Base-by-base conservation (phyloP, 768 basidiomycete genomes). In the Tulasnella sp. region DNA sequence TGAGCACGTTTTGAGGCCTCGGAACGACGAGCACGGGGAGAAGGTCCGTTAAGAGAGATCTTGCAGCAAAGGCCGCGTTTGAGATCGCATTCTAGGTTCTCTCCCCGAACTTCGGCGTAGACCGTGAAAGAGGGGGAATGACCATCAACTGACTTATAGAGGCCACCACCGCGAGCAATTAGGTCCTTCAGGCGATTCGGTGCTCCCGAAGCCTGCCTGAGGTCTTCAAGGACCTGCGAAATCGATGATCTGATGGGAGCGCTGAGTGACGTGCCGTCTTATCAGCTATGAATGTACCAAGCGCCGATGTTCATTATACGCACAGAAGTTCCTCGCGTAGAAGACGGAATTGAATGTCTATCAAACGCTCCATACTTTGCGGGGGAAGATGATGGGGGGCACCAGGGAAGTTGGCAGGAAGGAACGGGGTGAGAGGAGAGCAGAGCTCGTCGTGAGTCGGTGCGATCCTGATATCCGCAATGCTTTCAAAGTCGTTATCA, bases 341-440 rank as follows among this genome's bases (percentile, higher is more conserved):
- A 0, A 92, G 82, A 39, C 91, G 86, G 78, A 90, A 92, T 75
- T 92, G 90, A 3, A 89, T 85, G 72, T 93, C 91, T 11, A 91
- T 79, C 26, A 88, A 80, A 5, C 87, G 81, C 71, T 89, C 83
- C 85, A 91, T 90, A 26, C 86, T 86, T 19, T 83, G 83, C 3
- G 79, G 74, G 0, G 85, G 85, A 17, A 84, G 82, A 71, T 84
- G 89, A 75, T 90, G 90, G 0, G 90, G 90, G 0, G 88, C 90
- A 2, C 80, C 82, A 29, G 81, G 83, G 1, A 88, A 77, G 75
- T 85, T 88, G 0, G 83, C 86, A 0, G 91, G 91, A 0, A 92
- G 79, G 76, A 85, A 91, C 0, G 89, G 86, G 3, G 81, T 76
- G 14, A 80, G 22, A 0, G 77, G 79, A 22, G 80, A 86, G 62